Evolutionary conservation across 2,329 filamentous ascomycete species (phyloP), one percentile per base, ranked within the genome.

Genomic region (Aphanoascus verrucosus): DNA sequence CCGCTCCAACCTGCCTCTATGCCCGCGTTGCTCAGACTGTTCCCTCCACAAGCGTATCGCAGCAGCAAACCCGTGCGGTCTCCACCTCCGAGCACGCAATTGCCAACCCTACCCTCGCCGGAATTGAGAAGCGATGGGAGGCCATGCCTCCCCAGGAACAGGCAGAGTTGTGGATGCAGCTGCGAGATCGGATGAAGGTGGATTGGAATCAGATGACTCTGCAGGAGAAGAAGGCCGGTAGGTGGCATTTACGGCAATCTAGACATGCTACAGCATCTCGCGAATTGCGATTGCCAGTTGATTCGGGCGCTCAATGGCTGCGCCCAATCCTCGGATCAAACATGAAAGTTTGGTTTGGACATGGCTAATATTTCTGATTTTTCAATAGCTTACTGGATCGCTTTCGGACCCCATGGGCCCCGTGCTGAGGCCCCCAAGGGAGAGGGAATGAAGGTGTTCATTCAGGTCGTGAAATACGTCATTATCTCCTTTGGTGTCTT

Each of bases 71-170:
- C 58, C 77, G 79, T 60, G 59, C 62, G 46, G 57, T 59, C 43
- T 64, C 68, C 67, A 76, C 81, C 65, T 82, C 85, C 64, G 86
- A 86, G 64, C 89, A 95, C 73, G 90, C 91, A 70, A 94, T 98
- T 75, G 94, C 90, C 68, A 97, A 96, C 79, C 93, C 94, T 64
- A 96, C 88, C 56, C 82, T 98, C 67, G 87, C 88, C 74, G 89
- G 94, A 76, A 97, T 98, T 69, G 93, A 98, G 84, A 96, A 95
- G 85, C 82, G 93, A 78, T 98, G 93, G 93, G 93, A 98, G 79
- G 82, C 78, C 60, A 90, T 97, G 87, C 90, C 91, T 56, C 88
- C 93, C 60, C 89, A 95, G 80, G 93, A 98, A 82, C 93, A 98
- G 83, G 93, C 93, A 63, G 93, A 98, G 70, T 79, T 98, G 65